phyloP scores from a whole-genome alignment of 163 green algal genomes.

The Coccomyxa subellipsoidea region DNA sequence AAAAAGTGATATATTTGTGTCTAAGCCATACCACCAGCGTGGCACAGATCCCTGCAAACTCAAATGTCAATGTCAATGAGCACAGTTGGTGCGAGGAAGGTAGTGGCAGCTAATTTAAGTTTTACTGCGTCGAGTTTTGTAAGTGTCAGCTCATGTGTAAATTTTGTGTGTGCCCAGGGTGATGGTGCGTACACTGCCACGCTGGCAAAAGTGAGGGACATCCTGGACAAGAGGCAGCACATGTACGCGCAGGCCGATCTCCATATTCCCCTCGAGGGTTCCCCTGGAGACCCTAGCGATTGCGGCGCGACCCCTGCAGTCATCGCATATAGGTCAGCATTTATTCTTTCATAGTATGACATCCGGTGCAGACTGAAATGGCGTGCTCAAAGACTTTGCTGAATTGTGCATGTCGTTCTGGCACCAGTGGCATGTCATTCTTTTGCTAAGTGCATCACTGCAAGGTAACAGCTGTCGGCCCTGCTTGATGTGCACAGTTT shows the following conservation, averaged over 20 bases:
- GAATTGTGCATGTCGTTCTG: too few species aligned
- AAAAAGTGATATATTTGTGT: too few species aligned
- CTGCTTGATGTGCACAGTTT: too few species aligned
- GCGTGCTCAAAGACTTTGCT: background rate
- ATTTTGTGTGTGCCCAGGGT: background rate
- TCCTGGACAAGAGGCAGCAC: slow-evolving; percentile 59
- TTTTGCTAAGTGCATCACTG: too few species aligned
- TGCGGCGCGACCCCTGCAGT: slow-evolving; percentile 26
- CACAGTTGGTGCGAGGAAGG: too few species aligned
- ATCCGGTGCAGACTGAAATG: too few species aligned
- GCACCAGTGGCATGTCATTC: too few species aligned
- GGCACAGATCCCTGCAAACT: too few species aligned
- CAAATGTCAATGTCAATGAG: background rate
- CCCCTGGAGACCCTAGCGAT: slow-evolving; percentile 13
- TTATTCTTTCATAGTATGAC: too few species aligned
- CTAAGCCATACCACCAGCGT: too few species aligned
- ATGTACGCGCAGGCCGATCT: slow-evolving; percentile 74
- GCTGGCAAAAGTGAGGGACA: slow-evolving; percentile 37
- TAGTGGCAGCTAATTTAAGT: background rate
- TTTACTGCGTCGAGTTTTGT: background rate
- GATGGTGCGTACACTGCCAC: slow-evolving; percentile 29
- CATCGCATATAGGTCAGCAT: slow-evolving; percentile 23
- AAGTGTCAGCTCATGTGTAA: background rate
- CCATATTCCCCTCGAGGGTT: slow-evolving; percentile 31
- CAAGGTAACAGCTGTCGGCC: too few species aligned